phyloP scores from a whole-genome alignment of 1,139 yeast genomes.

The Pichia terricola region DNA sequence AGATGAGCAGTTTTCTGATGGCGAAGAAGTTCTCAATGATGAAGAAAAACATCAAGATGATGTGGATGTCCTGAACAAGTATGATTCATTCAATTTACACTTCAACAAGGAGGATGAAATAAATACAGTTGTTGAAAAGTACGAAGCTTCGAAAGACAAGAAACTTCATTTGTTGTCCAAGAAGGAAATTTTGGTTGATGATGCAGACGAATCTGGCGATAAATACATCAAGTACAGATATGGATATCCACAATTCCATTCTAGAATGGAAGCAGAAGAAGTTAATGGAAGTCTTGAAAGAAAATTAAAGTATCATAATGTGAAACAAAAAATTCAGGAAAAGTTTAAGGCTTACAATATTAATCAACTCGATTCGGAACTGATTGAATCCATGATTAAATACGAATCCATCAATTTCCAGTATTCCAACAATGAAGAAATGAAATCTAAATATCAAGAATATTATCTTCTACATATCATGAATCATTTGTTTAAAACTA shows the following conservation, averaged over 20 bases:
- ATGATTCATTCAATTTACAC: constrained; percentile 69
- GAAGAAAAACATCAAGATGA: constrained; percentile 28
- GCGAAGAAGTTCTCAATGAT: constrained; percentile 27
- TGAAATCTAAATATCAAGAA: constrained; percentile 44
- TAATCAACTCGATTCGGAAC: constrained; percentile 24
- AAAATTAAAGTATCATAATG: constrained; percentile 19
- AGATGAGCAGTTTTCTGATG: constrained; percentile 29
- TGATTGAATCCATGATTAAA: constrained; percentile 56
- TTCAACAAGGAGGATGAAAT: constrained; percentile 46
- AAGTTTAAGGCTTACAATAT: constrained; percentile 9
- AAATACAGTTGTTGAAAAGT: constrained; percentile 27
- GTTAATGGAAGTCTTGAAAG: constrained; percentile 3
- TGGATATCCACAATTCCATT: constrained; percentile 10
- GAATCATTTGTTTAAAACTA: constrained; percentile 78
- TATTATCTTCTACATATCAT: constrained; percentile 63
- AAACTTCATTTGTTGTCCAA: constrained; percentile 5
- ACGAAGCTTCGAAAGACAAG: constrained; percentile 15
- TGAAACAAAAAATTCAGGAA: constrained; percentile 19
- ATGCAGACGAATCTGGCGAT: constrained; percentile 8
- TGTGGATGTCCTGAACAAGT: constrained; percentile 23
- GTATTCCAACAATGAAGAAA: constrained; percentile 33
- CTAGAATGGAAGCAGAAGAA: constrained; percentile 1
- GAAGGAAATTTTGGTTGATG: constrained; percentile 1
- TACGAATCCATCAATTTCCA: constrained; percentile 70
- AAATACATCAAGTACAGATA: constrained; percentile 16